Base-by-base conservation (phyloP, 2,329 filamentous ascomycete genomes). In the Fonsecaea pedrosoi region DNA sequence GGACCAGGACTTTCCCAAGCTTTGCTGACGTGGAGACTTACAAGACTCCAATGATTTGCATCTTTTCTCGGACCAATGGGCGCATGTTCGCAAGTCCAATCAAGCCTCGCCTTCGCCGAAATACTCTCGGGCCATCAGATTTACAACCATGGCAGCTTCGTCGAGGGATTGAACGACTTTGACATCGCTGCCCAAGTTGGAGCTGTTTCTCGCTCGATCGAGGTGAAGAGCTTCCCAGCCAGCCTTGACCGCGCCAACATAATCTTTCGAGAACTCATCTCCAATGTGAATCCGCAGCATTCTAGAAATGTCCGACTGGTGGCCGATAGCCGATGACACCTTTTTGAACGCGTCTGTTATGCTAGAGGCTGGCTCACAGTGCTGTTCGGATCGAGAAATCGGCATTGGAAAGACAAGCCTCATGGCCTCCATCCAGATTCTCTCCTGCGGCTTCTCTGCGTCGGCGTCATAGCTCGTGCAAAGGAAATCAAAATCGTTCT, bases 401-500 rank as follows among this genome's bases (percentile, higher is more conserved):
- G 63, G 57, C n/a, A 66, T 67, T 3, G 58, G 48, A 4, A 64
- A 50, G 21, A 62, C 58, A 42, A 71, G 60, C n/a, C 45, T n/a
- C 15, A 54, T 18, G 2, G 80, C 79, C 48, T 78, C 72, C 38
- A 80, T 74, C 67, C 80, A 83, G 35, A 82, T 80, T 35, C 73
- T 59, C 4, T 69, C 73, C 67, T 75, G 70, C 2, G 81, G 81
- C 62, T 83, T 83, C 70, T 81, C 80, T n/a, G 76, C 72, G 6
- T 77, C 80, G 2, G 79, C 80, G 60, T 82, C 79, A 69, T 82
- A 83, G 70, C 81, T 82, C 9, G 80, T 82, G 32, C 82, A 75
- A 0, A 82, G 72, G 56, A 82, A 75, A 62, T 83, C 78, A 45
- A 83, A 64, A 73, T 83, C 80, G 37, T 75, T 71, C 1, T 58